These are phyloP conservation scores for Fusarium nodosum DNA, from an alignment of 2,329 filamentous ascomycete species.

Conservation along the genomic window DNA sequence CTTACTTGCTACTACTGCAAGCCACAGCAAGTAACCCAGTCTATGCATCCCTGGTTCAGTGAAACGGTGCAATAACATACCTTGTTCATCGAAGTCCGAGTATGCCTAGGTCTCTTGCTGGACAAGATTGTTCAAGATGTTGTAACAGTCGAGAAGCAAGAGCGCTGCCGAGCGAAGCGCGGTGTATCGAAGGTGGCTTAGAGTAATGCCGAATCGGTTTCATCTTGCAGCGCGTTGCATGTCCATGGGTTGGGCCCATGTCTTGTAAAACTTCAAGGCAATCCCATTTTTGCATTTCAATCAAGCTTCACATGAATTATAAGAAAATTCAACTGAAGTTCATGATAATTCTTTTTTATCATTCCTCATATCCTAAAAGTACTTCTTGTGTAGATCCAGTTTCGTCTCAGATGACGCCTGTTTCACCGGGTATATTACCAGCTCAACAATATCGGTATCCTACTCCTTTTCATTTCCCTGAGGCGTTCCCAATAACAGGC, in stretches of 20 bases:
- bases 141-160: slow-evolving; percentile 4
- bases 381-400: slow-evolving; percentile 45
- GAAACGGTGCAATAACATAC: slow-evolving; percentile 25
- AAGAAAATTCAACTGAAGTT: slow-evolving; percentile 1
- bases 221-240: slow-evolving; percentile 1
- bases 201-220: neutral
- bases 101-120: neutral
- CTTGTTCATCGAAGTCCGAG: slow-evolving; percentile 1
- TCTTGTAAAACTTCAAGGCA: neutral
- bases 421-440: slow-evolving; percentile 43
- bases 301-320: neutral
- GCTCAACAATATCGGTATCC: slow-evolving; percentile 31
- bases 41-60: slow-evolving; percentile 27
- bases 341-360: slow-evolving; percentile 31
- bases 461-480: slow-evolving; percentile 22
- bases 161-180: slow-evolving; percentile 22
- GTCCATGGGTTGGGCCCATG: neutral
- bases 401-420: slow-evolving; percentile 41
- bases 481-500: slow-evolving; percentile 28
- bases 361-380: slow-evolving; percentile 40
- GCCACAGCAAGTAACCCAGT: slow-evolving; percentile 35
- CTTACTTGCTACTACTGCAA: slow-evolving; percentile 38
- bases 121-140: neutral
- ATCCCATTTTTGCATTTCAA: neutral
- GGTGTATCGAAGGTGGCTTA: slow-evolving; percentile 9